Conservation (phyloP, 495 filamentous ascomycete genomes). For the Trypethelium eluteriae region DNA sequence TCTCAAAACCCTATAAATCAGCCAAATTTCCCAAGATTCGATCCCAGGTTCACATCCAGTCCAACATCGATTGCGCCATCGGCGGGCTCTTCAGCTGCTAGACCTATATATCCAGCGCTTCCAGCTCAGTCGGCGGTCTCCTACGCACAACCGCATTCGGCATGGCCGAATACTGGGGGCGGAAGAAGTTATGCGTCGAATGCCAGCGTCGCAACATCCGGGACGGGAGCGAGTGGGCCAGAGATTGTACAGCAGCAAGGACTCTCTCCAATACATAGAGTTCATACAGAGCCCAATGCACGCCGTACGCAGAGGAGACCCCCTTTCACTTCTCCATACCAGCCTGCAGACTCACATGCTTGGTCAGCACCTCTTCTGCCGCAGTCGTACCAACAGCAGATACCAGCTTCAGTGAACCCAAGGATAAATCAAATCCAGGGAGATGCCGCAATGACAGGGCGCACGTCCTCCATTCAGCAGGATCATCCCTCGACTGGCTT, state of each 20-base stretch:
- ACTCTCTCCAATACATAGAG: neutral
- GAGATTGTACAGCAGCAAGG: neutral
- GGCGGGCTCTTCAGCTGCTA: neutral
- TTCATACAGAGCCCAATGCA: neutral
- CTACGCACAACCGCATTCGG: neutral
- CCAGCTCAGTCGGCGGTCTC: neutral
- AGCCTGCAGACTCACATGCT: neutral
- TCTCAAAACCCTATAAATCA: neutral
- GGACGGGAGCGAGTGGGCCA: neutral
- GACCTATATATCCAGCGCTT: neutral
- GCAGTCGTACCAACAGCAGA: neutral
- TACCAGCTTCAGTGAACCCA: neutral
- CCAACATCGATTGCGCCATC: neutral
- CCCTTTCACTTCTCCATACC: neutral
- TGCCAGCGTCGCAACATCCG: neutral
- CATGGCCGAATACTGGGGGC: neutral
- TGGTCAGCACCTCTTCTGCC: neutral
- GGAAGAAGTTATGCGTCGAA: neutral
- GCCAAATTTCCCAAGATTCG: neutral
- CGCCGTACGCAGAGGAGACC: neutral
- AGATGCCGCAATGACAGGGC: neutral
- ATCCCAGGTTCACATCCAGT: neutral
- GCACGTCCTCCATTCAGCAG: neutral
- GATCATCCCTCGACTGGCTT: neutral
- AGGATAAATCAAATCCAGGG: neutral